Percentiles rank a stretch among this genome's conserved stretches.
Evolutionary conservation across 2,329 filamentous ascomycete species (phyloP).

Genomic region (Pestalotiopsis sp.): DNA sequence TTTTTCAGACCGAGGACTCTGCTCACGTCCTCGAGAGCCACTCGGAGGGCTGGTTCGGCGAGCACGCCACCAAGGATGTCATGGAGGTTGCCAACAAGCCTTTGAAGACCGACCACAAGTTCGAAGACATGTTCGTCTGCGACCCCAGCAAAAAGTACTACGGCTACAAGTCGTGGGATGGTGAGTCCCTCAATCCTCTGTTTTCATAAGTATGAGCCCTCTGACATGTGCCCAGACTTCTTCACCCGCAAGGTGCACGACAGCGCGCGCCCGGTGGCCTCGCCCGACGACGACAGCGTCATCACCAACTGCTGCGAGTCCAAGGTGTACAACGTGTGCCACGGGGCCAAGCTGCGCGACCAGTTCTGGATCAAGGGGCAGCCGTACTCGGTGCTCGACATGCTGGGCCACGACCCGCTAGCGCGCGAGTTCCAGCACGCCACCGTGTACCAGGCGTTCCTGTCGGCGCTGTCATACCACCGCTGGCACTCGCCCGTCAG

Average conservation of each 20-base stretch:
- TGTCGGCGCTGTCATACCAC: slow-evolving; percentile 61
- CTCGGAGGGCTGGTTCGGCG: slow-evolving; percentile 56
- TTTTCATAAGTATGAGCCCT: background rate
- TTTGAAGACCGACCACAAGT: slow-evolving; percentile 41
- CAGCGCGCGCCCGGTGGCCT: slow-evolving; percentile 49
- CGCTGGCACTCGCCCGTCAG: slow-evolving; percentile 62
- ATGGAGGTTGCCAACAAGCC: slow-evolving; percentile 54
- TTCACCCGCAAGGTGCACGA: slow-evolving; percentile 55
- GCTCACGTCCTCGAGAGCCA: slow-evolving; percentile 49
- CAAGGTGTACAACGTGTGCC: slow-evolving; percentile 41
- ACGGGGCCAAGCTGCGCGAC: slow-evolving; percentile 47
- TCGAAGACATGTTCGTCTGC: slow-evolving; percentile 64
- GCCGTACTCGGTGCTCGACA: slow-evolving; percentile 56
- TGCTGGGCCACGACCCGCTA: slow-evolving; percentile 49
- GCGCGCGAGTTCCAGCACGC: slow-evolving; percentile 52
- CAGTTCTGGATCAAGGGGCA: slow-evolving; percentile 63
- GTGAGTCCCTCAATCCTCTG: slow-evolving; percentile 27
- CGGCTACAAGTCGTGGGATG: slow-evolving; percentile 61
- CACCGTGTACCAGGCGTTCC: slow-evolving; percentile 63
- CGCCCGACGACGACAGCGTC: slow-evolving; percentile 46
- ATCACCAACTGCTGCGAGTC: slow-evolving; percentile 61
- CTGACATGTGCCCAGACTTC: slow-evolving; percentile 39
- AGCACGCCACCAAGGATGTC: slow-evolving; percentile 47
- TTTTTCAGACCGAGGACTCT: slow-evolving; percentile 48
- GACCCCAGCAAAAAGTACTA: slow-evolving; percentile 54